Percentiles rank a stretch among this genome's conserved stretches.
These are phyloP conservation scores for Ambispora gerdemannii DNA, from an alignment of 192 early-diverging fungal genomes.

Conservation along the genomic window DNA sequence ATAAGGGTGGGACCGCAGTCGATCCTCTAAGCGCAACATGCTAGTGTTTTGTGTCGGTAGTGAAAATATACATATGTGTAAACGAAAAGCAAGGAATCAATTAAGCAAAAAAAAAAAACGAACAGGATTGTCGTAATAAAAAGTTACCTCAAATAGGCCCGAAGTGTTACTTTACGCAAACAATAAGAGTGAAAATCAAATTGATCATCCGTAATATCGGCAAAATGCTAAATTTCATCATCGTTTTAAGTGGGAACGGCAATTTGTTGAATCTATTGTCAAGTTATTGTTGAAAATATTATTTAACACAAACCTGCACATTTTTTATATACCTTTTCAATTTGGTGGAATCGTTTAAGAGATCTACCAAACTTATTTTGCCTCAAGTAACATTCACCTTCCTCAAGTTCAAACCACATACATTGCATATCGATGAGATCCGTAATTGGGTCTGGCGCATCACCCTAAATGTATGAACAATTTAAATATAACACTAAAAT, in stretches of 20 bases:
- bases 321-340: constrained; percentile 54
- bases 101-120: background rate
- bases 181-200: constrained; percentile 96
- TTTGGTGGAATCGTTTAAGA: constrained; percentile 84
- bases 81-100: background rate
- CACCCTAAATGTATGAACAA: constrained; percentile 47
- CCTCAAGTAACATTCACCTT: constrained; percentile 67
- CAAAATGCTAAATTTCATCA: constrained; percentile 57
- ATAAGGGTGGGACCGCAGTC: constrained; percentile 63
- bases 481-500: too few relatives aligned
- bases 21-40: constrained; percentile 76
- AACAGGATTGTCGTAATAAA: background rate
- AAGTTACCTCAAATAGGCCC: constrained; percentile 73
- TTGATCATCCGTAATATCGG: constrained; percentile 85
- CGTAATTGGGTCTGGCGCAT: constrained; percentile 62
- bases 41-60: too few relatives aligned
- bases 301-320: background rate
- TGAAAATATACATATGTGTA: background rate
- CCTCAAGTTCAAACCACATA: constrained; percentile 84
- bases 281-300: too few relatives aligned
- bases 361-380: constrained; percentile 72
- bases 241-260: constrained; percentile 26
- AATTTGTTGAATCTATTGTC: too few relatives aligned
- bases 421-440: constrained; percentile 91
- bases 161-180: constrained; percentile 83